Conservation (phyloP, 192 early-diverging fungal genomes). For the Coemansia umbellata region DNA sequence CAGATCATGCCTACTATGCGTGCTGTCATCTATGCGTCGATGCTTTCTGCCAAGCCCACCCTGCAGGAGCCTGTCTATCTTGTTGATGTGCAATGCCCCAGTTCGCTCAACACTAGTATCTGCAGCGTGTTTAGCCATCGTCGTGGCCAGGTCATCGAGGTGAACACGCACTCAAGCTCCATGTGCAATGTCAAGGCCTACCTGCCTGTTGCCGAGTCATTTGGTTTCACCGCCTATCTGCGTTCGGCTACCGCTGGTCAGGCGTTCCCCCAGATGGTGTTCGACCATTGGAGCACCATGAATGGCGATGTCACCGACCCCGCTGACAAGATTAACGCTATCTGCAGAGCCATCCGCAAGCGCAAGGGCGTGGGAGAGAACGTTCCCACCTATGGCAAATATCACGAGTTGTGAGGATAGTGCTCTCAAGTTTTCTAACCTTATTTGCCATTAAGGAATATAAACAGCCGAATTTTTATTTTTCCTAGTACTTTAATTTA, state of each 20-base stretch:
- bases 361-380: conserved; percentile 90
- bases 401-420: conserved; percentile 71
- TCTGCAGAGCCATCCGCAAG: conserved; percentile 73
- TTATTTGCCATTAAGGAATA: background rate
- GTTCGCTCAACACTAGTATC: conserved; percentile 91
- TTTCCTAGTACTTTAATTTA: conserved; percentile 16
- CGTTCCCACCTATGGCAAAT: conserved; percentile 73
- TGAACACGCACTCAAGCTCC: conserved; percentile 83
- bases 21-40: conserved; percentile 87
- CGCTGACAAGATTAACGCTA: conserved; percentile 74
- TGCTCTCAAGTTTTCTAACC: background rate
- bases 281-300: conserved; percentile 97
- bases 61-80: conserved; percentile 96
- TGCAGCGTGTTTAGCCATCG: conserved; percentile 94
- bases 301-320: conserved; percentile 62
- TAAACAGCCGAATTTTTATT: background rate
- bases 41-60: conserved; percentile 77
- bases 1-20: conserved; percentile 95
- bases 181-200: conserved; percentile 92
- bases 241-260: conserved; percentile 94
- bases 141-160: conserved; percentile 94
- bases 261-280: conserved; percentile 97
- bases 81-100: conserved; percentile 94
- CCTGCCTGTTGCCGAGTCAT: conserved; percentile 96
- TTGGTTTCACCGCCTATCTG: conserved; percentile 94